Evolutionary conservation across 2,329 filamentous ascomycete genomes (phyloP).

Genomic region (Fusarium robinianum): DNA sequence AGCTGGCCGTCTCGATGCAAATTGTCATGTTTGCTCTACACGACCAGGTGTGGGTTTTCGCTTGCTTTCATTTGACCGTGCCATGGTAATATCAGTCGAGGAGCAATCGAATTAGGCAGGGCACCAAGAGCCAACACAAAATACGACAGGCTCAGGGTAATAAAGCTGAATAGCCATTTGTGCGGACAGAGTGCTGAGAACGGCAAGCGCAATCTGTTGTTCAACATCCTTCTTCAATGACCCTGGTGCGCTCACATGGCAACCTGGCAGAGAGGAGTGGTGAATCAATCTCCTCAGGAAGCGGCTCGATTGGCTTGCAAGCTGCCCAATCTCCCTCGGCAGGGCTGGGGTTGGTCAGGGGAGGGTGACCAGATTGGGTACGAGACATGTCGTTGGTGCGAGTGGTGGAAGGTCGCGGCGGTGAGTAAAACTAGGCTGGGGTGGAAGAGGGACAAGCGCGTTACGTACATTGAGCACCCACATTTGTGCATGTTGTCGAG

Average conservation of each 20-base stretch:
- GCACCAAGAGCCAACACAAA: no score
- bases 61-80: no score
- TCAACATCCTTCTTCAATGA: slow-evolving; percentile 15
- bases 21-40: no score
- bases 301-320: slow-evolving; percentile 31
- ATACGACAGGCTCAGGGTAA: no score
- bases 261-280: slow-evolving; percentile 28
- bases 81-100: no score
- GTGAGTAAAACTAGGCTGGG: slow-evolving; percentile 30
- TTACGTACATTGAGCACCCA: slow-evolving; percentile 29
- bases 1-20: no score
- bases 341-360: slow-evolving; percentile 27
- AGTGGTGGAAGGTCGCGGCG: slow-evolving; percentile 32
- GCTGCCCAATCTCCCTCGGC: slow-evolving; percentile 32
- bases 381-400: slow-evolving; percentile 18
- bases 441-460: slow-evolving; percentile 18
- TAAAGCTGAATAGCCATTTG: no score
- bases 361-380: slow-evolving; percentile 10
- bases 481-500: slow-evolving; percentile 26
- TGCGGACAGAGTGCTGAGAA: no score
- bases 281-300: slow-evolving; percentile 35
- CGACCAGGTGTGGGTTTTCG: no score
- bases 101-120: no score
- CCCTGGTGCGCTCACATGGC: slow-evolving; percentile 29
- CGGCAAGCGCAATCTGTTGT: no score